Percentiles rank a stretch among this genome's conserved stretches.
These are phyloP conservation scores for Neofusicoccum sp. DNA, from an alignment of 2,329 filamentous ascomycete genomes.

Conservation along the genomic window DNA sequence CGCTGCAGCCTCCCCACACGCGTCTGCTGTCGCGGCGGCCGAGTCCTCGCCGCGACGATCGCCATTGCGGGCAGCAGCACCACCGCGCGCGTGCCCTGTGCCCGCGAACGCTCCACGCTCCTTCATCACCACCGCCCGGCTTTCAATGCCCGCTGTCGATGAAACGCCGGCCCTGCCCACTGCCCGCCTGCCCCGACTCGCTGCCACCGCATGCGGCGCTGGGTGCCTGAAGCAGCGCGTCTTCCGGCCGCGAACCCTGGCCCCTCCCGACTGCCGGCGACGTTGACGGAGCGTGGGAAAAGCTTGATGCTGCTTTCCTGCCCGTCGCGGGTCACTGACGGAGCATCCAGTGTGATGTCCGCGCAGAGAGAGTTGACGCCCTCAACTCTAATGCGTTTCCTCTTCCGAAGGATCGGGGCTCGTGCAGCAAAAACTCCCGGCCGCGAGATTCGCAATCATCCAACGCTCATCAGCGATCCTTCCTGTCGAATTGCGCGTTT, in stretches of 20 bases:
- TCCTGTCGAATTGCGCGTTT: background rate
- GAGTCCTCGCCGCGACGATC: background rate
- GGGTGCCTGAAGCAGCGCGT: background rate
- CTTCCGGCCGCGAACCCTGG: background rate
- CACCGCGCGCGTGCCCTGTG: background rate
- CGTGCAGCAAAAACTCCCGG: background rate
- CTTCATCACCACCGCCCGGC: too few species aligned
- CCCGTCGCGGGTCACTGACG: background rate
- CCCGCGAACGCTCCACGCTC: background rate
- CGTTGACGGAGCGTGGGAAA: background rate
- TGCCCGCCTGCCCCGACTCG: conserved; percentile 1
- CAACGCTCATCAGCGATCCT: background rate
- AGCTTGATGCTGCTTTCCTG: conserved; percentile 11
- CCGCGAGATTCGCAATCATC: background rate
- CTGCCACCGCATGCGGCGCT: conserved; percentile 4
- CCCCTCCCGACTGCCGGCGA: background rate
- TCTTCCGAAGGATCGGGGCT: background rate
- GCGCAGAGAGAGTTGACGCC: background rate
- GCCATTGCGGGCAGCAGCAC: background rate
- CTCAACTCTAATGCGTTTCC: conserved; percentile 7
- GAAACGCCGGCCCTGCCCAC: background rate
- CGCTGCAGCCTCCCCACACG: background rate
- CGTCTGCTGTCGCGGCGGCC: background rate
- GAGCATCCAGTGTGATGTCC: background rate
- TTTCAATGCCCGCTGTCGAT: conserved; percentile 12